phyloP scores from a whole-genome alignment of 2,329 filamentous ascomycete genomes.

The Arachnopeziza araneosa region DNA sequence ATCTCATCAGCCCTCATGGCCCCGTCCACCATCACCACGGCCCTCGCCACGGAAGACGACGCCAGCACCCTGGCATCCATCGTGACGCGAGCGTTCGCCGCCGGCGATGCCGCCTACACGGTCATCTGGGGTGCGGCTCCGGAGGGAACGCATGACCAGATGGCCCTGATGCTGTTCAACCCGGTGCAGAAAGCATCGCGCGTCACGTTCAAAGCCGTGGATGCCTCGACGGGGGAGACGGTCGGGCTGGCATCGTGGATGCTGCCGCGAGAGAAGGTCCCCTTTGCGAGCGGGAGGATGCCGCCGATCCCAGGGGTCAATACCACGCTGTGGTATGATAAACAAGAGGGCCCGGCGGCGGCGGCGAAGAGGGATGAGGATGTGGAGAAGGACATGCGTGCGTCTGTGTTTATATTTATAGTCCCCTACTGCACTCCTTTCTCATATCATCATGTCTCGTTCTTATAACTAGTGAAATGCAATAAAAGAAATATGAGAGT shows the following conservation, averaged over 20 bases:
- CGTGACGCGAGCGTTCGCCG: slow-evolving; percentile 13
- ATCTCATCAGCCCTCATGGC: slow-evolving; percentile 11
- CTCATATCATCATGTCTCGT: no score
- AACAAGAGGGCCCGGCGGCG: slow-evolving; percentile 11
- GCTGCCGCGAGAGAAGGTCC: slow-evolving; percentile 5
- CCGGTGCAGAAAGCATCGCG: slow-evolving; percentile 11
- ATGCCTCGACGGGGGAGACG: neutral
- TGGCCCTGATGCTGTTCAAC: slow-evolving; percentile 11
- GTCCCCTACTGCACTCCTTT: no score
- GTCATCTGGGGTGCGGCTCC: slow-evolving; percentile 13
- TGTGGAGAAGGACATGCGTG: neutral
- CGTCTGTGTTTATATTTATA: no score
- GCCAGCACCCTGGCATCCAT: slow-evolving; percentile 4
- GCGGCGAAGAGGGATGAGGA: neutral
- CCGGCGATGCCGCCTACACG: slow-evolving; percentile 12
- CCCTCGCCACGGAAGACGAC: slow-evolving; percentile 1
- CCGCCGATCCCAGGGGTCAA: slow-evolving; percentile 11
- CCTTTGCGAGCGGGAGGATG: neutral
- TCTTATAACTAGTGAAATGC: no score
- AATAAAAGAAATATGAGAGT: no score
- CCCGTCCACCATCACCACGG: neutral
- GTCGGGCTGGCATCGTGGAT: slow-evolving; percentile 19
- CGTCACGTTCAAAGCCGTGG: slow-evolving; percentile 14
- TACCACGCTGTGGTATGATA: slow-evolving; percentile 15
- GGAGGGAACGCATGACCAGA: slow-evolving; percentile 10